Evolutionary conservation across 2,329 filamentous ascomycete genomes (phyloP), one percentile per base, ranked within the genome.

Genomic region (Fusarium sp.): DNA sequence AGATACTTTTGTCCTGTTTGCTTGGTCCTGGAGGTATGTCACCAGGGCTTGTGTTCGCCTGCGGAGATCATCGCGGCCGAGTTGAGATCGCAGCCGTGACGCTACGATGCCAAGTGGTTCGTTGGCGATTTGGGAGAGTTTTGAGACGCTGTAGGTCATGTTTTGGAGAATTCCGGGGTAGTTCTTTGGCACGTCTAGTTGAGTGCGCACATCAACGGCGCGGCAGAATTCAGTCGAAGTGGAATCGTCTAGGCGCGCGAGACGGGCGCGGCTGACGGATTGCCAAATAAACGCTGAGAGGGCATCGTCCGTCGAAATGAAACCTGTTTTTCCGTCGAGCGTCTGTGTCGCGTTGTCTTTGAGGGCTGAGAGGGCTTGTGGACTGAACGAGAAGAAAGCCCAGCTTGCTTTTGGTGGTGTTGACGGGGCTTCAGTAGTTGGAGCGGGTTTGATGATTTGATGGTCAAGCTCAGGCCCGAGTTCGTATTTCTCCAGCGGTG

Each of bases 281-380:
- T 86, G 82, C 86, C 86, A 90, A 62, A 89, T 79, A 53, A 89
- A 85, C 1, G 87, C 86, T 6, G 79, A 85, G 20, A 90, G 78
- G 7, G 84, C 81, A 73, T 90, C 88, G 63, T 90, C 87, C 1
- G 87, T 90, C 4, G 87, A 88, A 28, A 89, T 76, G 69, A 83
- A 89, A 5, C 44, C 53, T 0, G 61, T 53, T 0, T 51, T 28
- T 2, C 18, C n/a, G 6, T 69, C 56, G 2, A 71, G 30, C 8
- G 74, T 70, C 61, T 74, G 48, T 12, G 77, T 77, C 8, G 85
- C 85, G 0, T 75, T 39, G 0, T 75, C 48, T 66, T 90, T 89
- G 4, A 90, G 77, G 0, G 72, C 60, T 5, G 71, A 57, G 3
- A 89, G 81, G 0, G 83, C 81, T 7, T 76, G 48, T 2, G 79